Evolutionary conservation across 1,139 yeast species (phyloP), one percentile per base, ranked within the genome.

Genomic region (Nakaseomyces nivariensis): DNA sequence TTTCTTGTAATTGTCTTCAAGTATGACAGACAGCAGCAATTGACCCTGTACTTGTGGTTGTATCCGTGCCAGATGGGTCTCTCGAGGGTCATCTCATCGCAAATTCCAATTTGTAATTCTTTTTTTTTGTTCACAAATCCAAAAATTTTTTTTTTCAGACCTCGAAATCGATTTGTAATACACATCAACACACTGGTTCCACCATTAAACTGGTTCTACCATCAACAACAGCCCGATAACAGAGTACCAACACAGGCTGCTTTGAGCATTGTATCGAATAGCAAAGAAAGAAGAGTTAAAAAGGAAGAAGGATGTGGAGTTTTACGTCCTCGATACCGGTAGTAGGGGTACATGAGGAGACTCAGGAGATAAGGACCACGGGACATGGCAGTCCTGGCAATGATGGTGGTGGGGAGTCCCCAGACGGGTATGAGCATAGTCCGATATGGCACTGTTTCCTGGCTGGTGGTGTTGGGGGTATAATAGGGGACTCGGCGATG

Each of bases 391-490:
- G 31, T 11, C 33, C 46, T 37, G 49, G 43, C 38, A 50, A 47
- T 25, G 29, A 3, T 29, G 31, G 31, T 29, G 31, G 56, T 52
- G 24, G 46, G 51, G 4, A 45, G 22, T 17, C 22, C 22, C 22
- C 22, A 17, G 22, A 17, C 22, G 22, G 22, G 22, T 17, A 17
- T 17, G 22, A 17, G 22, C 22, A 49, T 17, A 63, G 65, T 11
- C 80, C 86, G 1, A 67, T 83, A n/a, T 51, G 77, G 56, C 77
- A 80, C 57, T 83, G 90, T 59, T 74, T 85, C 73, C 52, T 85
- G 34, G 96, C 97, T 0, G 98, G 98, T 40, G 97, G 96, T 1
- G 71, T 90, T 47, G 98, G 98, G 7, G 98, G 98, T 1, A 81
- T 87, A 53, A 80, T 90, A 37, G 98, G 97, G 13, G 98, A 92